These are phyloP conservation scores for Herpetomonas tarakana DNA, from an alignment of 208 protist genomes.

Conservation along the genomic window DNA sequence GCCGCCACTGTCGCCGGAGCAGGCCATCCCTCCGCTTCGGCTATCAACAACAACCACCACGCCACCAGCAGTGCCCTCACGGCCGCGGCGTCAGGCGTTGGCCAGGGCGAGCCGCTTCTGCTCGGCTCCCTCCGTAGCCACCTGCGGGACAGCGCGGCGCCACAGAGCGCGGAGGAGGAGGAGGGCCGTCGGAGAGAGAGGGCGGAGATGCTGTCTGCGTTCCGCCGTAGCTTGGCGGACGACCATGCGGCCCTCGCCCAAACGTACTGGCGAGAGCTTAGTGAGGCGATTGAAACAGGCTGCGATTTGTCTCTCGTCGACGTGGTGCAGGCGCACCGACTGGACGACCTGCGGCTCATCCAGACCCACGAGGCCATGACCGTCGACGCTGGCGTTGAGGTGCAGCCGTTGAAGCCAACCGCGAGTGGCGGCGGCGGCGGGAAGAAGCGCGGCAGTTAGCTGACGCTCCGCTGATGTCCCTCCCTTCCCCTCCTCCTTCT, in stretches of 20 bases:
- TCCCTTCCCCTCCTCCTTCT: too few relatives aligned
- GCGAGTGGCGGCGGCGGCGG: too few relatives aligned
- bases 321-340: slow-evolving; percentile 32
- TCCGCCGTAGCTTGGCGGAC: slow-evolving; percentile 18
- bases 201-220: too few relatives aligned
- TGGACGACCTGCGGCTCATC: slow-evolving; percentile 40
- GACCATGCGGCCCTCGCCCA: slow-evolving; percentile 7
- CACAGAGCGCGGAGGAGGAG: slow-evolving; percentile 6
- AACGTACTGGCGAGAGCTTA: slow-evolving; percentile 13
- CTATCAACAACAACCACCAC: too few relatives aligned
- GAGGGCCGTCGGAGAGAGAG: too few relatives aligned
- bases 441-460: too few relatives aligned
- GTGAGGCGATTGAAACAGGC: slow-evolving; percentile 37
- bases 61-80: not conserved
- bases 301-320: slow-evolving; percentile 59
- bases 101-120: slow-evolving; percentile 1
- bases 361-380: slow-evolving; percentile 48
- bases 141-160: not conserved
- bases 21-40: too few relatives aligned
- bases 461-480: too few relatives aligned
- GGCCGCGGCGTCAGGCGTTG: not conserved
- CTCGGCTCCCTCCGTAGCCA: slow-evolving; percentile 3
- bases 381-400: slow-evolving; percentile 51
- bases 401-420: slow-evolving; percentile 26
- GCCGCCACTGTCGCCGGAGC: too few relatives aligned